Percentiles rank a stretch among this genome's conserved stretches.
Conservation (phyloP, 306 rosid species). For the Cucurbita pepo region DNA sequence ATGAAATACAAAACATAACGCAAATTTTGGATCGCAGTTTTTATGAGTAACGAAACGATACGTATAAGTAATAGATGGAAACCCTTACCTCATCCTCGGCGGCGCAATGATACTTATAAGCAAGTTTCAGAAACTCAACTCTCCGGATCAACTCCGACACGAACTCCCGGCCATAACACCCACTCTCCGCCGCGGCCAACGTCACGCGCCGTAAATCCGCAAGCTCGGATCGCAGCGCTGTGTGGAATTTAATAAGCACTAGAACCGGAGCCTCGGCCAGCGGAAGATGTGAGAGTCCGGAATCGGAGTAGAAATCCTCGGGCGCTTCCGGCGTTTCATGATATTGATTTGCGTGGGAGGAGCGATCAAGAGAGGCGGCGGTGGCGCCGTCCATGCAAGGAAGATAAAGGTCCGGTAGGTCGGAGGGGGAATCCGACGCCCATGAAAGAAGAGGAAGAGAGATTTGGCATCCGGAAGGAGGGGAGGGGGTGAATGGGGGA, state of each 20-base stretch:
- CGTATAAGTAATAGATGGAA: not conserved
- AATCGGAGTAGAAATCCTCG: not conserved
- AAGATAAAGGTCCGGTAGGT: not conserved
- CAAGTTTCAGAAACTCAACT: conserved; percentile 58
- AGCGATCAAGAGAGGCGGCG: conserved; percentile 12
- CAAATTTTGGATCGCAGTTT: no score
- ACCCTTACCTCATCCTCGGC: conserved; percentile 73
- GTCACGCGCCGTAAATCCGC: conserved; percentile 27
- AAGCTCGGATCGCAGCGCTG: conserved; percentile 60
- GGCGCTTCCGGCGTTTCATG: conserved; percentile 8
- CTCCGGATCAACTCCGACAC: conserved; percentile 33
- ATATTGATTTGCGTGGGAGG: conserved; percentile 6
- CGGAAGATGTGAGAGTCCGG: conserved; percentile 1
- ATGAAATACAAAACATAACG: no score
- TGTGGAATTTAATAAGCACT: conserved; percentile 50
- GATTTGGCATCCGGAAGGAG: conserved; percentile 3
- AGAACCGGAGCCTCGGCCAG: conserved; percentile 50
- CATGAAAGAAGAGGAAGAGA: conserved; percentile 28
- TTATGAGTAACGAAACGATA: not conserved
- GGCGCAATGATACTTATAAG: conserved; percentile 47
- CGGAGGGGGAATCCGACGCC: conserved; percentile 17
- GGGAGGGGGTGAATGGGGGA: conserved; percentile 6
- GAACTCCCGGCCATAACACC: conserved; percentile 3
- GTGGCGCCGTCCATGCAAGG: conserved; percentile 46
- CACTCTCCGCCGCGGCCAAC: conserved; percentile 27